Evolutionary conservation across 306 rosid species (phyloP).

Genomic region (Dryas alaskensis): DNA sequence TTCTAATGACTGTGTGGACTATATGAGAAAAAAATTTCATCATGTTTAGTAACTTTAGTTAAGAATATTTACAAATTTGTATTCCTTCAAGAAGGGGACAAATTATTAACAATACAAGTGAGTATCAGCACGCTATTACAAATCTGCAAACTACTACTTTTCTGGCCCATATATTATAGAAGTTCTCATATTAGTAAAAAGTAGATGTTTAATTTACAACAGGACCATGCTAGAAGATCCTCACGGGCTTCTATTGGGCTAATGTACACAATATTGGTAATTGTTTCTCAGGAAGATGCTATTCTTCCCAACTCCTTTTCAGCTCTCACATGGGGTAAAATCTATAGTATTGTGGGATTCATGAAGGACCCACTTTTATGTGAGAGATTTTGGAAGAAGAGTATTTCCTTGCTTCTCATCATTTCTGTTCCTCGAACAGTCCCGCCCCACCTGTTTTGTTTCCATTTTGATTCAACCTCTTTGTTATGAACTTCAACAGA

Average conservation of each 20-base stretch:
- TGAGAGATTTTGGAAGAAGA: no score
- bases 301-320: not conserved
- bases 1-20: no score
- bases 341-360: slow-evolving; percentile 6
- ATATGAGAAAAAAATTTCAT: no score
- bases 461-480: not conserved
- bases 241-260: not conserved
- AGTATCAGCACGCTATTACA: not conserved
- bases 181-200: not conserved
- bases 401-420: not conserved
- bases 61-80: no score
- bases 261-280: not conserved
- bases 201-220: not conserved
- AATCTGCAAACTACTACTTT: not conserved
- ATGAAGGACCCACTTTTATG: no score
- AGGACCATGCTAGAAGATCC: not conserved
- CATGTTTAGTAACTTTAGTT: no score
- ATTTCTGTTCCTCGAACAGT: not conserved
- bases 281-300: not conserved
- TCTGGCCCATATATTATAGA: not conserved
- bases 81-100: not conserved
- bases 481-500: not conserved
- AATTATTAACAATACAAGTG: not conserved
- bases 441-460: not conserved
- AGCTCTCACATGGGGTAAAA: not conserved